phyloP scores from a whole-genome alignment of 2,329 filamentous ascomycete genomes.

The Polytolypa hystricis region DNA sequence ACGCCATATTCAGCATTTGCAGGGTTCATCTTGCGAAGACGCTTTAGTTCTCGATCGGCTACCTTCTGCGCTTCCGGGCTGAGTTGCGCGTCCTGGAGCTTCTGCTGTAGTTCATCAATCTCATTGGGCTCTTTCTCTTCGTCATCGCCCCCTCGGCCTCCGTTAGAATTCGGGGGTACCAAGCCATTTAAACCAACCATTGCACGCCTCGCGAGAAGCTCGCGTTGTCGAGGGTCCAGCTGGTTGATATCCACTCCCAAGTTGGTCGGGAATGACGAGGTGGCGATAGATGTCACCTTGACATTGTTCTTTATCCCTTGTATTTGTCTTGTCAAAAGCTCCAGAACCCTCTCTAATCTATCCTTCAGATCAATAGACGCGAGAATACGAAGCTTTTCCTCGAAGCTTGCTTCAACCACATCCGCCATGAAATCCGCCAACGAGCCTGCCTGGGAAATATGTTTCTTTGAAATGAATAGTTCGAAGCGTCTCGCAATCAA shows the following conservation, averaged over 20 bases:
- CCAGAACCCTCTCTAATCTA: slow-evolving; percentile 69
- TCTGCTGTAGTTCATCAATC: slow-evolving; percentile 81
- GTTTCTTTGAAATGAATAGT: slow-evolving; percentile 73
- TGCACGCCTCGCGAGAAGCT: slow-evolving; percentile 31
- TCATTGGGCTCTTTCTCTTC: slow-evolving; percentile 81
- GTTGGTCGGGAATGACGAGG: slow-evolving; percentile 50
- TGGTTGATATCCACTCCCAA: slow-evolving; percentile 47
- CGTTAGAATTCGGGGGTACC: slow-evolving; percentile 32
- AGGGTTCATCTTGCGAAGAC: slow-evolving; percentile 89
- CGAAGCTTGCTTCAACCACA: slow-evolving; percentile 72
- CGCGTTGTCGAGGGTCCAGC: slow-evolving; percentile 38
- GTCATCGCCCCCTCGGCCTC: slow-evolving; percentile 39
- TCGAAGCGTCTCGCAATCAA: slow-evolving; percentile 79
- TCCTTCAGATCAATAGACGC: slow-evolving; percentile 69
- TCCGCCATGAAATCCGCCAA: slow-evolving; percentile 97
- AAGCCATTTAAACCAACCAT: slow-evolving; percentile 35
- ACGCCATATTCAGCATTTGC: slow-evolving; percentile 95
- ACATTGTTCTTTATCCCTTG: slow-evolving; percentile 75
- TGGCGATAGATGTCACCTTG: slow-evolving; percentile 68
- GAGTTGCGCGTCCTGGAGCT: slow-evolving; percentile 68
- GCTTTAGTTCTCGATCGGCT: slow-evolving; percentile 78
- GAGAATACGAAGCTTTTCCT: slow-evolving; percentile 82
- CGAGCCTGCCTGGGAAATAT: slow-evolving; percentile 67
- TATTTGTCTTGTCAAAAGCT: slow-evolving; percentile 73
- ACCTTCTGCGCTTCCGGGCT: slow-evolving; percentile 78